Conservation (phyloP, 192 early-diverging fungal genomes). For the Backusella macrospora region DNA sequence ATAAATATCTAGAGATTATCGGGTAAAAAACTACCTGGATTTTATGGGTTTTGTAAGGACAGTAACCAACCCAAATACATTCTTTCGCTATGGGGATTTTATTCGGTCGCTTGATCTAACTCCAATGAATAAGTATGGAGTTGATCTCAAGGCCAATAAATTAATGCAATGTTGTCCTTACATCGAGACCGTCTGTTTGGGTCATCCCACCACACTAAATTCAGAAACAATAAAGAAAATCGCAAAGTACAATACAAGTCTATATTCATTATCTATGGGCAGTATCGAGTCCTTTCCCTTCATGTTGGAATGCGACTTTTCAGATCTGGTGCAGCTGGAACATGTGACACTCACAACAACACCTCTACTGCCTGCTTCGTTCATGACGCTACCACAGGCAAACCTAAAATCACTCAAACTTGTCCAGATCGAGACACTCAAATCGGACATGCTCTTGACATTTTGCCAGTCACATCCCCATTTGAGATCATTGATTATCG, state of each 20-base stretch:
- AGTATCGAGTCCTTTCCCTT: not conserved
- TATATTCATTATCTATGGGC: not conserved
- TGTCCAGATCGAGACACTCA: not conserved
- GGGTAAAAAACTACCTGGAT: not conserved
- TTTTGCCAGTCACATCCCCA: not conserved
- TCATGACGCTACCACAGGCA: not conserved
- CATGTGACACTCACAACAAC: conserved; percentile 3
- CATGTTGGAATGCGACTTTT: conserved; percentile 3
- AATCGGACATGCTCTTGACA: not conserved
- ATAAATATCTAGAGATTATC: not conserved
- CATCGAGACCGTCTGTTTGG: not conserved
- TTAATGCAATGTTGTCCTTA: not conserved
- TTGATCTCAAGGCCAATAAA: not conserved
- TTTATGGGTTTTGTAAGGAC: not conserved
- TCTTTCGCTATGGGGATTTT: not conserved
- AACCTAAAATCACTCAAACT: not conserved
- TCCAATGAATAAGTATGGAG: not conserved
- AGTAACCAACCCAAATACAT: not conserved
- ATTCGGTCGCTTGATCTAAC: not conserved
- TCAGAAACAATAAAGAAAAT: not conserved
- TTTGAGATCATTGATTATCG: not conserved
- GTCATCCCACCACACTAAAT: not conserved
- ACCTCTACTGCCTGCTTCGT: not conserved
- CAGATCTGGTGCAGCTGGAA: not conserved
- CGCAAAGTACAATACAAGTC: not conserved